Conservation (phyloP, 768 basidiomycete genomes). For the Gloeopeniophorella convolvens region DNA sequence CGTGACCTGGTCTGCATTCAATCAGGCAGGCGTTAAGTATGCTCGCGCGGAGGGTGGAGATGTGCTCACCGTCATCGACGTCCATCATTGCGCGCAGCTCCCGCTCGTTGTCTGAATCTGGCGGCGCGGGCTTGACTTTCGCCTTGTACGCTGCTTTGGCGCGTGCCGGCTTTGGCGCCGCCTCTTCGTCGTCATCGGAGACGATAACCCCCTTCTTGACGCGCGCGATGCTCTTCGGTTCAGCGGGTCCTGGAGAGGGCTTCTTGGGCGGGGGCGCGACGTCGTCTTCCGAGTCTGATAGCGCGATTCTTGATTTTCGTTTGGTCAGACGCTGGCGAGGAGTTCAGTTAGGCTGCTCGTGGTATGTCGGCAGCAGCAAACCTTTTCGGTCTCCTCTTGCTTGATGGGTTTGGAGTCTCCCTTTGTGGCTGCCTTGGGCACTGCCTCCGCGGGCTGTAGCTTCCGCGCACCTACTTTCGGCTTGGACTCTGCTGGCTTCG, state of each 20-base stretch:
- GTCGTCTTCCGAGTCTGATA: conserved; percentile 25
- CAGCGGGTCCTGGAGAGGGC: conserved; percentile 11
- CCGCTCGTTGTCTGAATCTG: conserved; percentile 39
- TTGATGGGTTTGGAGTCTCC: neutral
- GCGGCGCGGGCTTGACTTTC: conserved; percentile 32
- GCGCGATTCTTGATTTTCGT: conserved; percentile 25
- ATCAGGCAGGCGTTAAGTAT: conserved; percentile 27
- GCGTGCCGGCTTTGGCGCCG: conserved; percentile 31
- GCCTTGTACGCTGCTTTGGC: conserved; percentile 26
- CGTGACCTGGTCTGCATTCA: conserved; percentile 29
- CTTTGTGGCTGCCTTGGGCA: conserved; percentile 11
- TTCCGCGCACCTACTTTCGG: conserved; percentile 10
- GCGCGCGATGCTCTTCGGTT: conserved; percentile 24
- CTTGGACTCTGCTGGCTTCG: conserved; percentile 16
- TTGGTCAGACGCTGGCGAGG: conserved; percentile 27
- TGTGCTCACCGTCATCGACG: conserved; percentile 56
- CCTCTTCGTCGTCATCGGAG: conserved; percentile 60
- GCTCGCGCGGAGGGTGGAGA: neutral
- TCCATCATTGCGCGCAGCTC: conserved; percentile 66
- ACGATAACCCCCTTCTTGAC: conserved; percentile 44
- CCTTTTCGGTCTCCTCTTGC: conserved; percentile 6
- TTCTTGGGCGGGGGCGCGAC: conserved; percentile 4
- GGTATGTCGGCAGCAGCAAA: neutral
- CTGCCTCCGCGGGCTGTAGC: conserved; percentile 16
- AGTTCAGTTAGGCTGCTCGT: no score